phyloP scores from a whole-genome alignment of 768 basidiomycete genomes.

The Rhodotorula kratochvilovae region DNA sequence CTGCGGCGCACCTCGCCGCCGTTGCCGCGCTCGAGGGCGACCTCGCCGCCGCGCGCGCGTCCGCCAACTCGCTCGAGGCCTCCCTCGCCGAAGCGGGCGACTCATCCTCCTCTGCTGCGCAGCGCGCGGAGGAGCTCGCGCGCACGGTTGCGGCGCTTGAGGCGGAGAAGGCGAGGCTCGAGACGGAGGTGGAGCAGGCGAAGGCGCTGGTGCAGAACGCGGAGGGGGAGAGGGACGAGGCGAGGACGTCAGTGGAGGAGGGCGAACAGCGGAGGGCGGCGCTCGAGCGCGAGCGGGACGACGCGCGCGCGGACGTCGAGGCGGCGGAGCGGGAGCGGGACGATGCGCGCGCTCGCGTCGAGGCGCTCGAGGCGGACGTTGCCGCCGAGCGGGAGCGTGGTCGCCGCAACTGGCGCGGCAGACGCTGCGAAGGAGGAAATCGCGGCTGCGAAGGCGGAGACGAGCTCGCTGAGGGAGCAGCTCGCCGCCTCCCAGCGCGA shows the following conservation, averaged over 20 bases:
- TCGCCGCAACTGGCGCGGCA: no score
- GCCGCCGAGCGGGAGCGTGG: no score
- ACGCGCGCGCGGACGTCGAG: no score
- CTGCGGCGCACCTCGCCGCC: not conserved
- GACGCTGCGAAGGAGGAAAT: not conserved
- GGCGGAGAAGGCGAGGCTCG: not conserved
- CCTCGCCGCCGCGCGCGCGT: constrained; percentile 6
- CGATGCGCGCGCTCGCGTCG: no score
- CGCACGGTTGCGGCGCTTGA: constrained; percentile 25
- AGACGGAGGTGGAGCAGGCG: not conserved
- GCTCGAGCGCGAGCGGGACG: not conserved
- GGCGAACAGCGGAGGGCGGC: not conserved
- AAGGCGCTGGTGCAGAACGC: not conserved
- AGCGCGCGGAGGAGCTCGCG: constrained; percentile 18
- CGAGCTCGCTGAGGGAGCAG: not conserved
- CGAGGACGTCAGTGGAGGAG: not conserved
- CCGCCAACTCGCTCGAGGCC: constrained; percentile 18
- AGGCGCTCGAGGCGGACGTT: no score
- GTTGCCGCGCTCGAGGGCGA: not conserved
- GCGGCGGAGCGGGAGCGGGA: no score
- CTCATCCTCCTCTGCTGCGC: constrained; percentile 14
- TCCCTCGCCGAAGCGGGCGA: constrained; percentile 19
- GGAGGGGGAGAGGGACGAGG: not conserved
- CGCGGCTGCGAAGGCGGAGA: not conserved
- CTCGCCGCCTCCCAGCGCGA: not conserved